phyloP scores from a whole-genome alignment of 2,329 filamentous ascomycete species.

The Apiospora koreana region DNA sequence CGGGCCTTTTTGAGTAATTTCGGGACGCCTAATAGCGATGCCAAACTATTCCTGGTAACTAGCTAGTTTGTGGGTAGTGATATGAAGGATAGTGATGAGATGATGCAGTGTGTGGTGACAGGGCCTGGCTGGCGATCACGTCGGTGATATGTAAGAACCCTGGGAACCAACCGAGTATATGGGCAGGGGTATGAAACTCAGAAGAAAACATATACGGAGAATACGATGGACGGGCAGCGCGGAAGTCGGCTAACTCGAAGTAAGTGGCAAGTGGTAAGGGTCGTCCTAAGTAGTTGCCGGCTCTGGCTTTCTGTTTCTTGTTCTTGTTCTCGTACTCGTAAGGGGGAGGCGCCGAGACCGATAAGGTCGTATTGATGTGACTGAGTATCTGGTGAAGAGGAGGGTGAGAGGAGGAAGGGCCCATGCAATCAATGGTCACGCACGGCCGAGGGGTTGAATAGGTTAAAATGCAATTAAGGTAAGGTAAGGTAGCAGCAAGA shows the following conservation, averaged over 20 bases:
- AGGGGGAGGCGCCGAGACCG: background rate
- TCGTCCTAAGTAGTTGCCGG: background rate
- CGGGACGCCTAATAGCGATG: background rate
- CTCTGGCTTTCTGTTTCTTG: no score
- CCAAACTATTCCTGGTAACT: background rate
- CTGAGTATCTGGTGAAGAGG: background rate
- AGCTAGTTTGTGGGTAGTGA: background rate
- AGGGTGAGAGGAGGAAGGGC: background rate
- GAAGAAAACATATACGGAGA: background rate
- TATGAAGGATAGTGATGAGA: background rate
- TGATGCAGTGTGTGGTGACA: background rate
- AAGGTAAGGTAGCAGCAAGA: background rate
- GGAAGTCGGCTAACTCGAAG: background rate
- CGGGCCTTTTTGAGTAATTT: background rate
- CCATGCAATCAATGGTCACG: background rate
- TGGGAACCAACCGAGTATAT: background rate
- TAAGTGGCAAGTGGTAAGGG: no score
- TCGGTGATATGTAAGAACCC: background rate
- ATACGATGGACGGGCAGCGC: constrained; percentile 1
- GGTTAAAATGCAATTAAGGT: background rate
- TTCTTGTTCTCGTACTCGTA: constrained; percentile 3
- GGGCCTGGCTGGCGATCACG: background rate
- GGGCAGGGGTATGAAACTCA: constrained; percentile 4
- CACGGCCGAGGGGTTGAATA: background rate
- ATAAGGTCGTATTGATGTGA: background rate